Conservation (phyloP, 495 filamentous ascomycete species). For the Glarea lozoyensis region DNA sequence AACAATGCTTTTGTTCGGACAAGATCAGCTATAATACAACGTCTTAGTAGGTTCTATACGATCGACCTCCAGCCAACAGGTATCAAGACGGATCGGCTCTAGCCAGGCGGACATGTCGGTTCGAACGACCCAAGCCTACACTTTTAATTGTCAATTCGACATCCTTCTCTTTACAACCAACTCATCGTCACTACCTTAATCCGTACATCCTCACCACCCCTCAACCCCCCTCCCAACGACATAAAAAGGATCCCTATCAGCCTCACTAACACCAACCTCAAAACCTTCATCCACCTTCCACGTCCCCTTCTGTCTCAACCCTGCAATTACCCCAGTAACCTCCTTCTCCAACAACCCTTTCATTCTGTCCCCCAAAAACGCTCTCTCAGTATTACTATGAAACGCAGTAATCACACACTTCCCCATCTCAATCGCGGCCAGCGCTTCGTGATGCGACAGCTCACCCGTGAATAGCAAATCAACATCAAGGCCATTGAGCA, state of each 20-base stretch:
- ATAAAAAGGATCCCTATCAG: conserved; percentile 62
- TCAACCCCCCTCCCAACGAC: conserved; percentile 30
- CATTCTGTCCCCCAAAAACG: conserved; percentile 66
- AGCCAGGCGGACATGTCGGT: no score
- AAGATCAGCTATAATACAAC: no score
- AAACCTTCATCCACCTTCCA: conserved; percentile 23
- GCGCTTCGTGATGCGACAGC: conserved; percentile 83
- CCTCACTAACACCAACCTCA: conserved; percentile 61
- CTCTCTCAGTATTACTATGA: conserved; percentile 85
- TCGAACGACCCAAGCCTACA: no score
- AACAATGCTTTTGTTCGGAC: no score
- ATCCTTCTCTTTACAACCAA: no score
- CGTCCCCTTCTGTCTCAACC: conserved; percentile 8
- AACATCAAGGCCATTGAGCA: conserved; percentile 58
- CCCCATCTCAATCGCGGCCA: conserved; percentile 82
- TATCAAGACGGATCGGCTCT: no score
- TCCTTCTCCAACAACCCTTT: conserved; percentile 55
- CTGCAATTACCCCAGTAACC: conserved; percentile 17
- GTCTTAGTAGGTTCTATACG: no score
- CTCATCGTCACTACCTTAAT: neutral
- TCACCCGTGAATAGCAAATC: conserved; percentile 89
- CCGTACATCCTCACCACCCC: conserved; percentile 1
- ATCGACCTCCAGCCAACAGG: no score
- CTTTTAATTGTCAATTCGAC: no score
- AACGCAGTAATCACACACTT: conserved; percentile 75